A percentile compares a stretch with the other conserved stretches of the same genome.
Evolutionary conservation across 2,329 filamentous ascomycete species (phyloP).

Genomic region (Microdochium paspali): DNA sequence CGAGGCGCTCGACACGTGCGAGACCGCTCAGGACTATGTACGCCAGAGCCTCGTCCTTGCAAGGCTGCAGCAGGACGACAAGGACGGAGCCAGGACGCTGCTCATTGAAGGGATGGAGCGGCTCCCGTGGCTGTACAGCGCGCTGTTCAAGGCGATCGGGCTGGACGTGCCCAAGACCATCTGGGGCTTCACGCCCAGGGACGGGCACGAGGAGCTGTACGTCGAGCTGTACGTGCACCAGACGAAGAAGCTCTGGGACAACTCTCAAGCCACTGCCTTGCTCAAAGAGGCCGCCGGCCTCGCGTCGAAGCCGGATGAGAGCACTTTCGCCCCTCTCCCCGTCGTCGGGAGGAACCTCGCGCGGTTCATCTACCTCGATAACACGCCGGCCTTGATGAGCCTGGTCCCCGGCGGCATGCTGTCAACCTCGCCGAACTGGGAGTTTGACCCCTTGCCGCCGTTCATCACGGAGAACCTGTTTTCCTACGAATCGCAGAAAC

Average conservation of each 20-base stretch:
- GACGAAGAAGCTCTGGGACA: conserved; percentile 81
- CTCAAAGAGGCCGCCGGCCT: conserved; percentile 60
- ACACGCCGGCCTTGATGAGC: conserved; percentile 60
- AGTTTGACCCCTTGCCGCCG: conserved; percentile 78
- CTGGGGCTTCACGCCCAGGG: conserved; percentile 68
- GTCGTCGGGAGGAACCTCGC: conserved; percentile 45
- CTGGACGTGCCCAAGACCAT: conserved; percentile 70
- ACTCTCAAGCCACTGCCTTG: conserved; percentile 56
- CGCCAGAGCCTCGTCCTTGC: conserved; percentile 71
- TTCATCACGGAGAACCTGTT: conserved; percentile 43
- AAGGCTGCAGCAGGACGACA: conserved; percentile 60
- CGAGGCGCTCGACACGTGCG: conserved; percentile 27
- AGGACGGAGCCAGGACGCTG: conserved; percentile 51
- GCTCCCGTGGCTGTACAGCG: conserved; percentile 77
- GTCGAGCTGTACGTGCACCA: conserved; percentile 67
- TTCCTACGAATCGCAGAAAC: conserved; percentile 27
- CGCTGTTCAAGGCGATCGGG: conserved; percentile 71
- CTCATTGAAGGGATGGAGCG: conserved; percentile 59
- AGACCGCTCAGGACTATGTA: conserved; percentile 47
- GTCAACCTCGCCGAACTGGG: conserved; percentile 54
- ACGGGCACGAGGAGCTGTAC: conserved; percentile 57
- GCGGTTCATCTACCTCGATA: conserved; percentile 70
- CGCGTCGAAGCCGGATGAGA: conserved; percentile 31
- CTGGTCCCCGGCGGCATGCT: conserved; percentile 60
- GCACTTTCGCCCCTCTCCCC: conserved; percentile 24